Evolutionary conservation across 108 stramenopile species (phyloP).

Genomic region (Skeletonema tropicum): DNA sequence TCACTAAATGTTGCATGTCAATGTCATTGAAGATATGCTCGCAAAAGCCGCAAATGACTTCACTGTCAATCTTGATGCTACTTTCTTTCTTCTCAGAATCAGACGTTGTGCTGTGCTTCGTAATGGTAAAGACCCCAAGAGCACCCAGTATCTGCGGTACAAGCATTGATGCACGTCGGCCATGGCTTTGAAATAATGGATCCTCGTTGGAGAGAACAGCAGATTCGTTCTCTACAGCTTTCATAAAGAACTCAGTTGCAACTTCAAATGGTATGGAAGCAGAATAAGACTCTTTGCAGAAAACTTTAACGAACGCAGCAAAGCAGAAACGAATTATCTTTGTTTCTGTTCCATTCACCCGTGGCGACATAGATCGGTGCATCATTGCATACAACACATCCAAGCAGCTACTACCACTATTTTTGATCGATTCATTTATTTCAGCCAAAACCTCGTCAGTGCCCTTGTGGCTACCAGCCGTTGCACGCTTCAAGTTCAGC

Average conservation of each 20-base stretch:
- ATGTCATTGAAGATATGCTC: conserved; percentile 56
- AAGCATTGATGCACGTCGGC: conserved; percentile 66
- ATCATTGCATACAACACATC: conserved; percentile 78
- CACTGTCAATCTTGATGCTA: conserved; percentile 72
- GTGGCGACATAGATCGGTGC: conserved; percentile 70
- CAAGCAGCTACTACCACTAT: conserved; percentile 10
- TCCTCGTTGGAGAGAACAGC: conserved; percentile 47
- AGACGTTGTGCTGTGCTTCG: conserved; percentile 23
- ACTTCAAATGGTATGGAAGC: conserved; percentile 61
- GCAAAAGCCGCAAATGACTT: conserved; percentile 63
- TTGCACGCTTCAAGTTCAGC: conserved; percentile 72
- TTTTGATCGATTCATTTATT: conserved; percentile 32
- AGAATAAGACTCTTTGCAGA: conserved; percentile 56
- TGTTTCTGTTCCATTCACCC: conserved; percentile 69
- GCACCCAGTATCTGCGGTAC: conserved; percentile 77
- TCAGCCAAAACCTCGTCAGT: conserved; percentile 65
- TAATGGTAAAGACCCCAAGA: conserved; percentile 65
- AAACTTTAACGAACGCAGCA: conserved; percentile 67
- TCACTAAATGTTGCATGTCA: conserved; percentile 53
- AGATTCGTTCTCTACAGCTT: conserved; percentile 49
- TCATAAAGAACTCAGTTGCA: conserved; percentile 64
- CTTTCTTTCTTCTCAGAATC: conserved; percentile 37
- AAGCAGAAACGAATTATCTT: conserved; percentile 77
- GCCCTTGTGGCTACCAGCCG: conserved; percentile 67
- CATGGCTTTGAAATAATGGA: conserved; percentile 62